A percentile compares a stretch with the other conserved stretches of the same genome.
phyloP scores from a whole-genome alignment of 352 stramenopile genomes.

The Phytophthora kernoviae region DNA sequence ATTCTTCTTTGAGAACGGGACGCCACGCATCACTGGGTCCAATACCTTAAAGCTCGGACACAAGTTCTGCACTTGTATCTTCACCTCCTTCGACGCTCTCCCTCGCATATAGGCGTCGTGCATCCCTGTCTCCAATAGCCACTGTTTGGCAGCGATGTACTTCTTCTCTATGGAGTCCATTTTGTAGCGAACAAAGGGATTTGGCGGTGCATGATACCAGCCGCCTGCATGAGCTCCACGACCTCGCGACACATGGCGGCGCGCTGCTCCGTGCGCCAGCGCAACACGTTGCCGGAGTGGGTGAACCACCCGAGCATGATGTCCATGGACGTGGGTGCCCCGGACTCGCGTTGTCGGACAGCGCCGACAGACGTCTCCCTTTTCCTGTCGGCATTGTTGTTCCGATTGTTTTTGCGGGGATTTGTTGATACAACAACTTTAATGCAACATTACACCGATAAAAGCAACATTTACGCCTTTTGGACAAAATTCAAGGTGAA shows the following conservation, averaged over 20 bases:
- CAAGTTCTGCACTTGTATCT: constrained; percentile 27
- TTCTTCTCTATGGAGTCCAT: constrained; percentile 43
- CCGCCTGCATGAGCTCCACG: constrained; percentile 24
- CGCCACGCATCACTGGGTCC: constrained; percentile 30
- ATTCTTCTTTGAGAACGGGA: constrained; percentile 28
- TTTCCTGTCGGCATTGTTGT: too few relatives aligned
- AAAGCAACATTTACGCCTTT: too few relatives aligned
- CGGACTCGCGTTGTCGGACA: constrained; percentile 26
- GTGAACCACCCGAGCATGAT: constrained; percentile 41
- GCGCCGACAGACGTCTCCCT: neutral
- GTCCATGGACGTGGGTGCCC: constrained; percentile 34
- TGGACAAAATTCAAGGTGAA: too few relatives aligned
- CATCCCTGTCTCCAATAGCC: constrained; percentile 46
- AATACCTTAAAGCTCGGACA: constrained; percentile 34
- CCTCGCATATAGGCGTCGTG: constrained; percentile 30
- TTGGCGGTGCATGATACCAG: constrained; percentile 29
- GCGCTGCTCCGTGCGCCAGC: constrained; percentile 31
- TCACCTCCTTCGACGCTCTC: constrained; percentile 34
- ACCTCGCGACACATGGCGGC: constrained; percentile 30
- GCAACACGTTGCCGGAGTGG: constrained; percentile 36
- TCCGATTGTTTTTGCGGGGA: too few relatives aligned
- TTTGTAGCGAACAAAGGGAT: constrained; percentile 38
- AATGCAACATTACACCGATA: too few relatives aligned
- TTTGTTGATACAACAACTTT: too few relatives aligned
- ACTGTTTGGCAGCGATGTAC: constrained; percentile 42